Percentiles rank a stretch among this genome's conserved stretches.
Evolutionary conservation across 306 rosid genomes (phyloP).

Genomic region (Lagenaria siceraria): DNA sequence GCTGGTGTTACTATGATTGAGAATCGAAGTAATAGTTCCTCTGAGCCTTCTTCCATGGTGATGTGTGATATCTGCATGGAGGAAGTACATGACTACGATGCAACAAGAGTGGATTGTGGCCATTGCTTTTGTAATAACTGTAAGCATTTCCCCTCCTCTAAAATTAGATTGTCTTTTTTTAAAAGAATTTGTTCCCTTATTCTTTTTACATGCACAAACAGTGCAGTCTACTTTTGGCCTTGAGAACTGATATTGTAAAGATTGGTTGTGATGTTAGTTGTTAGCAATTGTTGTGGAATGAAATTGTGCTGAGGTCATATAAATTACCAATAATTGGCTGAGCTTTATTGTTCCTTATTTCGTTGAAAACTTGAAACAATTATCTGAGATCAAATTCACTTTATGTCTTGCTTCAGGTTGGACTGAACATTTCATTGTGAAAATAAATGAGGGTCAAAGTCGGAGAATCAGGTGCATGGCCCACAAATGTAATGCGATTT

Average conservation of each 20-base stretch:
- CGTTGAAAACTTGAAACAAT: neutral
- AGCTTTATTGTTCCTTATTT: neutral
- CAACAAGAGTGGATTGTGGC: slow-evolving; percentile 84
- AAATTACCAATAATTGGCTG: neutral
- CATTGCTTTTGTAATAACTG: slow-evolving; percentile 88
- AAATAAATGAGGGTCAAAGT: slow-evolving; percentile 94
- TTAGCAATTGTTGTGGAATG: neutral
- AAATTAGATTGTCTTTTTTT: neutral
- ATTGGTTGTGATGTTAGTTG: neutral
- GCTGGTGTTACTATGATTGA: slow-evolving; percentile 70
- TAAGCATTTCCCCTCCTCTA: slow-evolving; percentile 22
- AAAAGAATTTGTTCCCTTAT: neutral
- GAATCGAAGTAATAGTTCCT: slow-evolving; percentile 18
- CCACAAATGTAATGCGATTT: slow-evolving; percentile 75
- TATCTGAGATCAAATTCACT: neutral
- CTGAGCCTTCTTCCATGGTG: slow-evolving; percentile 18
- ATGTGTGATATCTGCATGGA: slow-evolving; percentile 75
- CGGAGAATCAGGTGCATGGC: slow-evolving; percentile 88
- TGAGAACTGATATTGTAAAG: neutral
- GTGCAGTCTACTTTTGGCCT: neutral
- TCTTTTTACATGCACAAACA: neutral
- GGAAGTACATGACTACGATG: slow-evolving; percentile 40
- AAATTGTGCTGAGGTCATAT: neutral
- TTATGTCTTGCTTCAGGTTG: slow-evolving; percentile 43
- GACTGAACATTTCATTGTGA: slow-evolving; percentile 76